Base-by-base conservation (phyloP, 257 asterid species). In the Ocimum tenuiflorum region DNA sequence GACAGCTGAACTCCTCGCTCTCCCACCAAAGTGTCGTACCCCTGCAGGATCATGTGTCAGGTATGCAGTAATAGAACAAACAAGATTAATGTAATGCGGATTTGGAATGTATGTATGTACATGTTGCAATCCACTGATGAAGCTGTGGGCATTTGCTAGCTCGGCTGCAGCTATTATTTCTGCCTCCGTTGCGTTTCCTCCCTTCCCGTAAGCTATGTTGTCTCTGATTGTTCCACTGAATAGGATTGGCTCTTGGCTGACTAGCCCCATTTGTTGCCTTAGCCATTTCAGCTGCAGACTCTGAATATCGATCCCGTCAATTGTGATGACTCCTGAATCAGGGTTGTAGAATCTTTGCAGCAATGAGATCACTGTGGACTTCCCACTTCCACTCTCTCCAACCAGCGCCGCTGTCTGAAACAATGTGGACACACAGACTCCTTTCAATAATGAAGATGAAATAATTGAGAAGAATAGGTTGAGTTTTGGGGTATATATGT, bases 361-460 rank as follows among this genome's bases (percentile, higher is more conserved):
- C 9, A 87, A 46, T 0, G 88, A 45, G 12, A 87, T 78, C 56
- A 87, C 95, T 0, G 95, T 85, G 0, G 95, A 87, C 64, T 87
- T 87, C 66, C 95, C 94, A 53, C 95, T 85, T 23, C 95, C 95
- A 42, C 95, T 87, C 73, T 85, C 92, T 53, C 95, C 95, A 0
- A 87, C 95, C 41, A 87, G 72, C 5, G 95, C 95, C 13, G 80
- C 83, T 0, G 92, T 85, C 92, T 87, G 76, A n/a, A n/a, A n/a
- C n/a, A n/a, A n/a, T n/a, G n/a, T n/a, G n/a, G n/a, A n/a, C n/a
- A n/a, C n/a, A n/a, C n/a, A n/a, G n/a, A n/a, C n/a, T n/a, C n/a
- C n/a, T n/a, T n/a, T n/a, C n/a, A n/a, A n/a, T n/a, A n/a, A n/a
- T n/a, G n/a, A n/a, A n/a, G n/a, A n/a, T n/a, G n/a, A n/a, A n/a